Conservation (phyloP, 139 green algal species). For the Desmodesmus armatus region DNA sequence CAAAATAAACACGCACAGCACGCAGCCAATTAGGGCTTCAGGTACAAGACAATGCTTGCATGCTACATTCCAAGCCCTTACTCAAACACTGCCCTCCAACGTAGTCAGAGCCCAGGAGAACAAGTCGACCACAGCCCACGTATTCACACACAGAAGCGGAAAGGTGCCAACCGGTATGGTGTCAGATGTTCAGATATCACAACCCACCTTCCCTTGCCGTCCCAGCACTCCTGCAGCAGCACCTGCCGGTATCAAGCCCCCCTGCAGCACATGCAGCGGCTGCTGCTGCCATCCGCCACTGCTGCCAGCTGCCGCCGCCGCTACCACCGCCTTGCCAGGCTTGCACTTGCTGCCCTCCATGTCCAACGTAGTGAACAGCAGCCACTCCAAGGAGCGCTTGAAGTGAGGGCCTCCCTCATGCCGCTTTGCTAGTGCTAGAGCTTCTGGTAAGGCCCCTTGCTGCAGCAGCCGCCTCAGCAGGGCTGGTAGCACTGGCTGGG, state of each 20-base stretch:
- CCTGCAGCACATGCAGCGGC: background rate
- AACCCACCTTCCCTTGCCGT: slow-evolving; percentile 24
- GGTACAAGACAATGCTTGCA: too few relatives aligned
- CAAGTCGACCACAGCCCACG: too few relatives aligned
- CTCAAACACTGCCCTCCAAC: background rate
- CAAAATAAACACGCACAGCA: too few relatives aligned
- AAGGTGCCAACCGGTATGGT: too few relatives aligned
- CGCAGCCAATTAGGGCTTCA: background rate
- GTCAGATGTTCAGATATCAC: too few relatives aligned
- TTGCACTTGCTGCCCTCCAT: slow-evolving; percentile 59
- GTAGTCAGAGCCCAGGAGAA: background rate
- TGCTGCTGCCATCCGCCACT: background rate
- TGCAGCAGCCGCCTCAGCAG: slow-evolving; percentile 91
- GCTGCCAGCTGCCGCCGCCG: background rate
- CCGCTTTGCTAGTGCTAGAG: slow-evolving; percentile 68
- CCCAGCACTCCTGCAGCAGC: slow-evolving; percentile 21
- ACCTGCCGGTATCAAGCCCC: background rate
- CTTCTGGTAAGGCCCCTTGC: slow-evolving; percentile 68
- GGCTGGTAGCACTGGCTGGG: slow-evolving; percentile 94
- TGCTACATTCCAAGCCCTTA: too few relatives aligned
- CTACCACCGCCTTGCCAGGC: background rate
- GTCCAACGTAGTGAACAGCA: slow-evolving; percentile 95
- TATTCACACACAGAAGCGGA: too few relatives aligned
- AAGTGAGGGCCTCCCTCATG: slow-evolving; percentile 84
- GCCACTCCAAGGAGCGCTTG: slow-evolving; percentile 92